Conservation (phyloP, 2,329 filamentous ascomycete species). For the Xylariomycetidae sp. region DNA sequence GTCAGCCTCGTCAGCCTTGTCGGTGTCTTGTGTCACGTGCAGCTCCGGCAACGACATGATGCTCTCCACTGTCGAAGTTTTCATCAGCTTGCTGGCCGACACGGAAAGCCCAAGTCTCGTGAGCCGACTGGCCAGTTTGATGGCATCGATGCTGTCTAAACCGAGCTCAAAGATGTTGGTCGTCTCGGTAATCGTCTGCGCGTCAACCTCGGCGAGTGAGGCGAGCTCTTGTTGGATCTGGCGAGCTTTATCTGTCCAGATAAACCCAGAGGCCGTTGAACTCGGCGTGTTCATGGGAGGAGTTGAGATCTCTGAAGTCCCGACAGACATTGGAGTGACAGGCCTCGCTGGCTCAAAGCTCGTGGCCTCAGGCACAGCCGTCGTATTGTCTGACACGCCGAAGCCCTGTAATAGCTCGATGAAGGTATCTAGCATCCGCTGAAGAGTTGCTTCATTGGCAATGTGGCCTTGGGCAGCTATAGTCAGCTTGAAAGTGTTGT, state of each 20-base stretch:
- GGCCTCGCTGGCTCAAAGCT: background rate
- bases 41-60: conserved; percentile 39
- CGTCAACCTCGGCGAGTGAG: conserved; percentile 48
- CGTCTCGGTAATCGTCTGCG: conserved; percentile 44
- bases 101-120: conserved; percentile 54
- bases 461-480: conserved; percentile 50
- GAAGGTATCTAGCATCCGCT: conserved; percentile 34
- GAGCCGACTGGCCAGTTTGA: conserved; percentile 72
- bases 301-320: background rate
- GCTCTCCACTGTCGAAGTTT: conserved; percentile 57
- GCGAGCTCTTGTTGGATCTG: conserved; percentile 58
- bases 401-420: conserved; percentile 25
- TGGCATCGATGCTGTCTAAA: conserved; percentile 86
- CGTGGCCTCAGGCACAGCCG: background rate
- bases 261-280: conserved; percentile 31
- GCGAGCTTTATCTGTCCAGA: conserved; percentile 51
- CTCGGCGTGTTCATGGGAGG: background rate
- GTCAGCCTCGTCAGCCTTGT: background rate
- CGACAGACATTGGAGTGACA: background rate
- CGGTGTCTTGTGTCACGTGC: conserved; percentile 1
- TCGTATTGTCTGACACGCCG: conserved; percentile 5
- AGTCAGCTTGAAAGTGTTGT: conserved; percentile 46
- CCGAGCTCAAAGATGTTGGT: conserved; percentile 75
- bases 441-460: conserved; percentile 26
- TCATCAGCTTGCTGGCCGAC: conserved; percentile 72